Evolutionary conservation across 2,329 filamentous ascomycete species (phyloP).

Genomic region (Talaromyces sp.): DNA sequence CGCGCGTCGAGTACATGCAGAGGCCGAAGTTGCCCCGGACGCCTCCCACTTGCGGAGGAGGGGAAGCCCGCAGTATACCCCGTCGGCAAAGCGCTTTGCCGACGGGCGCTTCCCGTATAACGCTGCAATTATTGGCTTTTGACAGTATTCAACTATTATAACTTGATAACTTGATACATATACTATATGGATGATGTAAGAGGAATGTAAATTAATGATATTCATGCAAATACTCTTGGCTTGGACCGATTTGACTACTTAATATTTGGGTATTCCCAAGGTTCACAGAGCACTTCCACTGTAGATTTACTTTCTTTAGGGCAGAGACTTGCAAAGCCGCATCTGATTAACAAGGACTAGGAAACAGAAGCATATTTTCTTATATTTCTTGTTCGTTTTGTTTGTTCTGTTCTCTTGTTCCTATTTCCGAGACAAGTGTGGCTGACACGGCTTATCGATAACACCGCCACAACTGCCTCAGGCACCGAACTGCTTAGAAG

Average conservation of each 20-base stretch:
- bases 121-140: too few relatives aligned
- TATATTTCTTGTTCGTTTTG: neutral
- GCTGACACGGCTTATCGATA: neutral
- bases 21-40: neutral
- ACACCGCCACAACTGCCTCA: neutral
- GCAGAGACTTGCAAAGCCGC: neutral
- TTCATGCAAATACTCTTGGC: neutral
- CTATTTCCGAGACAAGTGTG: neutral
- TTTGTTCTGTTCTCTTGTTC: too few relatives aligned
- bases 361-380: neutral
- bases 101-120: too few relatives aligned
- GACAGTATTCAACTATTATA: too few relatives aligned
- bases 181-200: too few relatives aligned
- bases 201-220: too few relatives aligned
- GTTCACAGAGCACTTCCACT: too few relatives aligned
- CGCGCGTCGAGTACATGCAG: too few relatives aligned
- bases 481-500: neutral
- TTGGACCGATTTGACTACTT: neutral
- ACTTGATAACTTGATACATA: too few relatives aligned
- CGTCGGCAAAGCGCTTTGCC: neutral
- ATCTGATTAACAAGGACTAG: neutral
- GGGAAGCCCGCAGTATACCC: neutral
- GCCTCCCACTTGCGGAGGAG: neutral
- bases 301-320: too few relatives aligned
- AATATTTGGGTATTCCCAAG: neutral